phyloP scores from a whole-genome alignment of 805 yeast species.

The Ogataea dorogensis region DNA sequence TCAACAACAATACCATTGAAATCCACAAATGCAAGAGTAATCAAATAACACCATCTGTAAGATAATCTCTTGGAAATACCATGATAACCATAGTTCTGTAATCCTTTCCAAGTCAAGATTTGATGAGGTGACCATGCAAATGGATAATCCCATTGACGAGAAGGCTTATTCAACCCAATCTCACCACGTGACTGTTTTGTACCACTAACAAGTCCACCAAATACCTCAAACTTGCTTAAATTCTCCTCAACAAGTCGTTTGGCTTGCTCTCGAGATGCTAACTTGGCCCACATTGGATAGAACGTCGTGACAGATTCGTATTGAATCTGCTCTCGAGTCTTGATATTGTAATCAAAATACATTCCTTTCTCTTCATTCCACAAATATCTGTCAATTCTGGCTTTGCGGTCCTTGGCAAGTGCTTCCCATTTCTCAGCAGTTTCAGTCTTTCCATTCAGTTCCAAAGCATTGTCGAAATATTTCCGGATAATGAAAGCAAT shows the following conservation, averaged over 20 bases:
- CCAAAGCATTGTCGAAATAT: slow-evolving; percentile 51
- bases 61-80: slow-evolving; percentile 68
- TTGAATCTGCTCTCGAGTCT: slow-evolving; percentile 48
- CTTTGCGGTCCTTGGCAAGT: slow-evolving; percentile 55
- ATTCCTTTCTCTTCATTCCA: slow-evolving; percentile 83
- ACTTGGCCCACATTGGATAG: slow-evolving; percentile 91
- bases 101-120: slow-evolving; percentile 88
- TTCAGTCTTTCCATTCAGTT: slow-evolving; percentile 42
- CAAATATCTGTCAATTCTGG: slow-evolving; percentile 59
- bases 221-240: slow-evolving; percentile 69
- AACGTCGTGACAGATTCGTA: slow-evolving; percentile 88
- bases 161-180: slow-evolving; percentile 68
- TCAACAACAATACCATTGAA: slow-evolving; percentile 94
- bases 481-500: slow-evolving; percentile 63
- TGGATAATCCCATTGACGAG: slow-evolving; percentile 97
- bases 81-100: slow-evolving; percentile 65
- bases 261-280: slow-evolving; percentile 68
- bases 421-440: slow-evolving; percentile 56
- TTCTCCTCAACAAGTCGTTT: slow-evolving; percentile 52
- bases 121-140: slow-evolving; percentile 99
- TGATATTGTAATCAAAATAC: slow-evolving; percentile 81
- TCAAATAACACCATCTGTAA: slow-evolving; percentile 85
- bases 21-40: slow-evolving; percentile 88
- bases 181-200: slow-evolving; percentile 72
- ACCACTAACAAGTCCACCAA: slow-evolving; percentile 89